phyloP scores from a whole-genome alignment of 306 rosid species.

The Abrus precatorius region DNA sequence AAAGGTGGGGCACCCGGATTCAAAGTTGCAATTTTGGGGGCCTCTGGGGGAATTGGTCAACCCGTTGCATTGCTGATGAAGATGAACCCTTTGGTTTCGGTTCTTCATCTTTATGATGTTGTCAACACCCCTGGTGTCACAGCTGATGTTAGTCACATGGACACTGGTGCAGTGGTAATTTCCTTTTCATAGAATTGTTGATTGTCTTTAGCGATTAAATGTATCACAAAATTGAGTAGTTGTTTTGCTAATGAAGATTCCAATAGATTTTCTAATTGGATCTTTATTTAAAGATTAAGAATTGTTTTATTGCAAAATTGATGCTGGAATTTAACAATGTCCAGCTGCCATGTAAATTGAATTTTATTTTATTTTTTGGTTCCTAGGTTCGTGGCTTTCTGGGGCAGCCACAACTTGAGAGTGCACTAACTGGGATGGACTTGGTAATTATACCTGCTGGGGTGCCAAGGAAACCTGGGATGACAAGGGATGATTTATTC shows the following conservation, averaged over 20 bases:
- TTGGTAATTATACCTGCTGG: slow-evolving; percentile 92
- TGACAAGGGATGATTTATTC: slow-evolving; percentile 96
- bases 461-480: slow-evolving; percentile 97
- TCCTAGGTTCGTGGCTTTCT: slow-evolving; percentile 88
- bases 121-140: slow-evolving; percentile 97
- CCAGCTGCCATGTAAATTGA: slow-evolving; percentile 29
- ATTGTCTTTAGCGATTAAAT: background rate
- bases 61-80: slow-evolving; percentile 90
- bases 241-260: slow-evolving; percentile 4
- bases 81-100: slow-evolving; percentile 91
- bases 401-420: slow-evolving; percentile 87
- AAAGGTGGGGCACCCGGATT: slow-evolving; percentile 93
- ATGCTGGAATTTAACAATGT: background rate
- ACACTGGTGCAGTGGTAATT: slow-evolving; percentile 94
- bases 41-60: slow-evolving; percentile 98
- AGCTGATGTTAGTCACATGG: slow-evolving; percentile 96
- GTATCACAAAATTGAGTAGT: background rate
- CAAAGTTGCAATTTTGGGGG: slow-evolving; percentile 92
- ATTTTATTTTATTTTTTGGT: background rate
- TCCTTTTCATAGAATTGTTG: slow-evolving; percentile 12
- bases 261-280: background rate
- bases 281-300: slow-evolving; percentile 25
- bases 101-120: slow-evolving; percentile 97
- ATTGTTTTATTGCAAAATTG: slow-evolving; percentile 2
- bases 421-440: slow-evolving; percentile 89